These are phyloP conservation scores for Rhinocladiella mackenziei DNA, from an alignment of 2,329 filamentous ascomycete species.

Conservation along the genomic window DNA sequence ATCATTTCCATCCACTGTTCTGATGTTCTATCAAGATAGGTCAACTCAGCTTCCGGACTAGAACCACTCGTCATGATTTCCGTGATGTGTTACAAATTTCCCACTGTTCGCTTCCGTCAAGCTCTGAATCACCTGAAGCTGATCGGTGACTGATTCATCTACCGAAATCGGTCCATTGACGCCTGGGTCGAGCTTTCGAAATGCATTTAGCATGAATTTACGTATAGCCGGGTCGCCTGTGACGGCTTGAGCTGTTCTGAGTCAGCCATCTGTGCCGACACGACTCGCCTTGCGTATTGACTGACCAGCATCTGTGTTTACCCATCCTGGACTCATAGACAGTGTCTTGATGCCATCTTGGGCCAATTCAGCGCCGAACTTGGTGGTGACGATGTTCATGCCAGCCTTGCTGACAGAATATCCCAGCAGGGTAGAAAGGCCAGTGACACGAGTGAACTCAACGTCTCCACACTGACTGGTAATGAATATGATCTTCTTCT, in stretches of 20 bases:
- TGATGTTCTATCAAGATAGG: constrained; percentile 9
- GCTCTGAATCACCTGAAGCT: constrained; percentile 29
- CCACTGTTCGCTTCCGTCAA: constrained; percentile 29
- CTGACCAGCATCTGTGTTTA: constrained; percentile 28
- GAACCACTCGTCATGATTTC: constrained; percentile 21
- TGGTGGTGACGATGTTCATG: constrained; percentile 41
- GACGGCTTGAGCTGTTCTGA: constrained; percentile 13
- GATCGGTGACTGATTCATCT: constrained; percentile 31
- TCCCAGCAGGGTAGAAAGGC: constrained; percentile 18
- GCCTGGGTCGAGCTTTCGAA: constrained; percentile 24
- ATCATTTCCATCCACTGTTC: constrained; percentile 9
- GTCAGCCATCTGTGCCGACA: constrained; percentile 13
- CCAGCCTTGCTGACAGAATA: constrained; percentile 42
- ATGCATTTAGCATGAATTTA: constrained; percentile 28
- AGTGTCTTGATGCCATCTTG: constrained; percentile 35
- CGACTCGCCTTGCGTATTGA: constrained; percentile 5
- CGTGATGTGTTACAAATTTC: constrained; percentile 30
- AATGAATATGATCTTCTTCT: constrained; percentile 44
- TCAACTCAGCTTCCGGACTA: constrained; percentile 11
- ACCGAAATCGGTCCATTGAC: constrained; percentile 29
- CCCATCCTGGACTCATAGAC: constrained; percentile 36
- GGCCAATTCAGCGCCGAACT: constrained; percentile 38
- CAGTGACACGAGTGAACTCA: constrained; percentile 20
- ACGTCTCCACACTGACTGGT: constrained; percentile 38
- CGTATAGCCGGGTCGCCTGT: constrained; percentile 16